Percentiles rank a stretch among this genome's conserved stretches.
These are phyloP conservation scores for Antitrichia curtipendula DNA, from an alignment of 225 moss, liverwort and hornwort species.

Conservation along the genomic window DNA sequence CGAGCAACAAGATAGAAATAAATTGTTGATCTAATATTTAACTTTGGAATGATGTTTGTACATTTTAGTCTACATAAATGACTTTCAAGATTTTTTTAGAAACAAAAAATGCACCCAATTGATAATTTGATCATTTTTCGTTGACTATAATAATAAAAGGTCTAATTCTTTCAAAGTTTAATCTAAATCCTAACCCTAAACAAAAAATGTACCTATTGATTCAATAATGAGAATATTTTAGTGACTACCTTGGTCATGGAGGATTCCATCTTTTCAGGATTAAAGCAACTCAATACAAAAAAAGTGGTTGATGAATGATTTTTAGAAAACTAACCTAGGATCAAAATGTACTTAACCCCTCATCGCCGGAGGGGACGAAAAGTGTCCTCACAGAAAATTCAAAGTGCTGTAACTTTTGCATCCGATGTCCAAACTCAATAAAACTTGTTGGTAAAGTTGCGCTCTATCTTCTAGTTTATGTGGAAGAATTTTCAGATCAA, in stretches of 20 bases:
- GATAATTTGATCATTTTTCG: not conserved
- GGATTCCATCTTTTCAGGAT: rapidly evolving
- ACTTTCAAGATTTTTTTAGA: not conserved
- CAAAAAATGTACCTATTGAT: not conserved
- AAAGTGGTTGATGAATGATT: not conserved
- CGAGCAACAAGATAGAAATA: not conserved
- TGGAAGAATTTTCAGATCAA: no score
- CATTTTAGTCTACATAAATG: no score
- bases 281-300: rapidly evolving
- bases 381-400: no score
- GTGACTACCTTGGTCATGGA: not conserved
- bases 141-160: rapidly evolving
- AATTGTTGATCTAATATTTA: not conserved
- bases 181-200: no score
- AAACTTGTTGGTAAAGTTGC: no score
- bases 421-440: no score
- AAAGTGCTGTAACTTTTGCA: no score
- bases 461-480: no score
- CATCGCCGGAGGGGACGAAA: no score
- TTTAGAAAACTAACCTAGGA: rapidly evolving
- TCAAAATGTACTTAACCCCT: not conserved
- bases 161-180: not conserved
- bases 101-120: rapidly evolving
- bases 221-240: not conserved
- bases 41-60: no score